Evolutionary conservation across 2,329 filamentous ascomycete genomes (phyloP).

Genomic region (Xylaria hypoxylon): DNA sequence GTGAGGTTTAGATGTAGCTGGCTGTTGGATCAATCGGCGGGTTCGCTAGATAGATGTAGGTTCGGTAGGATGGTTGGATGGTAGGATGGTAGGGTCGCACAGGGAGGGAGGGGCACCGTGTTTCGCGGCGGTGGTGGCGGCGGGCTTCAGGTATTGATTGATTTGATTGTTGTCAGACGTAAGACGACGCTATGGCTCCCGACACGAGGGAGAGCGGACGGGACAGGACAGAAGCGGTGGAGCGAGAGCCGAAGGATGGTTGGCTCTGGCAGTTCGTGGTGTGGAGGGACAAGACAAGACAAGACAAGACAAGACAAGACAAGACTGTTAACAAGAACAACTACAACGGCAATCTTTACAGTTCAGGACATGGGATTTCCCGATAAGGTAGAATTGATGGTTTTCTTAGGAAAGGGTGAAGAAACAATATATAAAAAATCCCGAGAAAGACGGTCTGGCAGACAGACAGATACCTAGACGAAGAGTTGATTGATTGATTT

Average conservation of each 20-base stretch:
- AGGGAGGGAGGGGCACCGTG: constrained; percentile 31
- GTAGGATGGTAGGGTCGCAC: constrained; percentile 10
- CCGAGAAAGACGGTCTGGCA: not conserved
- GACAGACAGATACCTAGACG: too few relatives aligned
- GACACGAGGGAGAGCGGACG: constrained; percentile 12
- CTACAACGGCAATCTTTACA: too few relatives aligned
- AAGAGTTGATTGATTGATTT: constrained; percentile 8
- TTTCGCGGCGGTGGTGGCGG: constrained; percentile 20
- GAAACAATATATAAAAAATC: not conserved
- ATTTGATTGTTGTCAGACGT: constrained; percentile 19
- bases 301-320: too few relatives aligned
- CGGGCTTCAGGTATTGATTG: constrained; percentile 18
- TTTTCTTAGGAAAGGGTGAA: not conserved
- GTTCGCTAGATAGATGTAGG: not conserved
- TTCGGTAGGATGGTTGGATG: not conserved
- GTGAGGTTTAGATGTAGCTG: constrained; percentile 7
- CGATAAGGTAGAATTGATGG: too few relatives aligned
- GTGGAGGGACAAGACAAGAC: constrained; percentile 16
- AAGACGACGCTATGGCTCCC: constrained; percentile 12
- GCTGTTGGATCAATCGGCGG: constrained; percentile 5
- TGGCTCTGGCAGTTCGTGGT: not conserved
- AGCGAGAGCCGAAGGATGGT: constrained; percentile 3
- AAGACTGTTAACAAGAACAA: too few relatives aligned
- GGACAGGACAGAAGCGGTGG: constrained; percentile 15
- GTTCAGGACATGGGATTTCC: too few relatives aligned